These are phyloP conservation scores for Pseudotsuga menziesii DNA, from an alignment of 75 land plant species.

Conservation along the genomic window DNA sequence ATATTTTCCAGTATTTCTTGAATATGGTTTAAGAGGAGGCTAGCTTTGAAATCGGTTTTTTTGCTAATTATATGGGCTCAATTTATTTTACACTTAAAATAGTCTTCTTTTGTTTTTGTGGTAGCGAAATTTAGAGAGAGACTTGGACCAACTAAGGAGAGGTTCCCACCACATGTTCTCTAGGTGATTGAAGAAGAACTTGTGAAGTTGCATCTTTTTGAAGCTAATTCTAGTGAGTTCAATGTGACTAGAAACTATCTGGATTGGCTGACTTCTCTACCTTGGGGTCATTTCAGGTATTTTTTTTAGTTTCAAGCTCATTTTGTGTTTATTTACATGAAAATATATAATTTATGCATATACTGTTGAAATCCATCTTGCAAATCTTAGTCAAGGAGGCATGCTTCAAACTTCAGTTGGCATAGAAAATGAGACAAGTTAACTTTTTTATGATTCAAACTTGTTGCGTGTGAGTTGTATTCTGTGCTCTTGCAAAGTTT, in stretches of 20 bases:
- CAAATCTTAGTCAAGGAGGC: no score
- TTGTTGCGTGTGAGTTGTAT: no score
- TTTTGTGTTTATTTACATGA: not conserved
- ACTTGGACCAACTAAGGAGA: constrained; percentile 72
- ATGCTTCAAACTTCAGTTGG: no score
- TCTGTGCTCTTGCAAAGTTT: no score
- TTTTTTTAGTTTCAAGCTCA: not conserved
- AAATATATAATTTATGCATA: no score
- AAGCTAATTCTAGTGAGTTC: constrained; percentile 98
- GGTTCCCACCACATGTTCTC: constrained; percentile 78
- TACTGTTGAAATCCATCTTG: no score
- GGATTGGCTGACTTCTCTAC: constrained; percentile 95
- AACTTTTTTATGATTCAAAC: no score
- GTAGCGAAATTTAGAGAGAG: constrained; percentile 96
- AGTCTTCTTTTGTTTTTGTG: not conserved
- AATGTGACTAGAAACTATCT: constrained; percentile 98
- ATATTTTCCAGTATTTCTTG: not conserved
- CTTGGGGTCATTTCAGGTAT: constrained; percentile 98
- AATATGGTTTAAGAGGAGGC: not conserved
- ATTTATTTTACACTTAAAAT: not conserved
- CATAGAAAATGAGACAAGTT: no score
- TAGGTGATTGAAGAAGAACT: constrained; percentile 99
- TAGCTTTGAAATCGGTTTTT: not conserved
- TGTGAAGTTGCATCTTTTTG: constrained; percentile 84
- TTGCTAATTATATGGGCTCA: not conserved